Evolutionary conservation across 225 moss, liverwort and hornwort species (phyloP), one percentile per base, ranked within the genome.

Genomic region (Ulota crispa): DNA sequence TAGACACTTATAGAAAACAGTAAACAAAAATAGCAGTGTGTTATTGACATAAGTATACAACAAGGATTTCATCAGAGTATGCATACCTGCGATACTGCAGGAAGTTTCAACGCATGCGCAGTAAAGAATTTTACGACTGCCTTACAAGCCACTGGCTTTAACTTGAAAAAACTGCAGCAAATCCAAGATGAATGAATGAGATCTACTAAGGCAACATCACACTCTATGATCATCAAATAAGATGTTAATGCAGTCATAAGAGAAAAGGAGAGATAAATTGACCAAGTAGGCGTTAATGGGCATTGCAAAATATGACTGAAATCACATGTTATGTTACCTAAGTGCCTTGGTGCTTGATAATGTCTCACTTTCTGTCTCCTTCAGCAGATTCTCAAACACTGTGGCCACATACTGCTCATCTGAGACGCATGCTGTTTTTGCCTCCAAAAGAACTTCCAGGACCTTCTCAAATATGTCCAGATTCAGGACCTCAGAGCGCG

Each of bases 51-150:
- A 15, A 34, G 18, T 19, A 73, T 27, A 52, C 28, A 54, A 43
- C 41, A 32, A 31, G 31, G 54, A 56, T 8, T 61, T 39, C n/a
- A 34, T 36, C 26, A 85, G 62, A 11, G 10, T 21, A 26, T 67
- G 32, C 53, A 68, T 80, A 96, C 96, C 94, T 98, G 90, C 41
- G 90, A 89, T 63, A 87, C 78, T 27, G 76, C 65, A 67, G 93
- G 81, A 73, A 95, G 76, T 67, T 47, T 82, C 68, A 90, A 72
- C 37, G 92, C 94, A 65, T 93, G 89, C 47, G 62, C 72, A 16
- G 83, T 82, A 45, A 95, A 78, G 66, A 93, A 94, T 36, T 62
- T 82, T 47, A 94, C 81, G 61, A 91, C 83, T 73, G 91, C 80
- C 57, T 83, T 89, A 50, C 86, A 78, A 42, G 70, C 88, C 37